Conservation (phyloP, 768 basidiomycete species). For the Cytidiella melzeri region DNA sequence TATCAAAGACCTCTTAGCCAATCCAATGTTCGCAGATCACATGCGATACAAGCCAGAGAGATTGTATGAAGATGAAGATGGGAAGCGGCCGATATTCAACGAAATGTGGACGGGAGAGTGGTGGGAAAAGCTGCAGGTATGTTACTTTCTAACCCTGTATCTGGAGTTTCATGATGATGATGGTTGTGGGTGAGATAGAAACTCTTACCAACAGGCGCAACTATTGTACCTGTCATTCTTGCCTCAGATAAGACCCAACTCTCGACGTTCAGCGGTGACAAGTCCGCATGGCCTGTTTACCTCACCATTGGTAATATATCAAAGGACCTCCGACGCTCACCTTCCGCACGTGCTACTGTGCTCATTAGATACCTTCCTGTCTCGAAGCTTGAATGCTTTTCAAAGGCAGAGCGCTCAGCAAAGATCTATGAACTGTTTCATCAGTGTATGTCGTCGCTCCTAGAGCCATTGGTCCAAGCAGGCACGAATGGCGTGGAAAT, state of each 20-base stretch:
- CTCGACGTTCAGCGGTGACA: slow-evolving; percentile 21
- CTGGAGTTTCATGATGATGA: no score
- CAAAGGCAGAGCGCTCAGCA: slow-evolving; percentile 6
- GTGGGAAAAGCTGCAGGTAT: slow-evolving; percentile 24
- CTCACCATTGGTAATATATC: slow-evolving; percentile 27
- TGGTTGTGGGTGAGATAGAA: slow-evolving; percentile 5
- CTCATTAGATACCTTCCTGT: slow-evolving; percentile 28
- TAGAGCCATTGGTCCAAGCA: slow-evolving; percentile 17
- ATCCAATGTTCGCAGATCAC: slow-evolving; percentile 22
- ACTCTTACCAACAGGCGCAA: slow-evolving; percentile 20
- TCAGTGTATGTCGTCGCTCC: slow-evolving; percentile 13
- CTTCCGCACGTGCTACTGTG: slow-evolving; percentile 13
- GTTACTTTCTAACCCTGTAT: no score
- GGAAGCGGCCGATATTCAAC: slow-evolving; percentile 8
- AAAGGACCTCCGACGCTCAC: slow-evolving; percentile 16
- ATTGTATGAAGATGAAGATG: slow-evolving; percentile 1
- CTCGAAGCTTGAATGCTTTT: slow-evolving; percentile 23
- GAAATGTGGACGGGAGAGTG: slow-evolving; percentile 22
- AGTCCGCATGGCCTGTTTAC: slow-evolving; percentile 29
- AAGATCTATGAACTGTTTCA: slow-evolving; percentile 22
- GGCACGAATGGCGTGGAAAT: slow-evolving; percentile 20
- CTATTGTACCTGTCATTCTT: slow-evolving; percentile 24
- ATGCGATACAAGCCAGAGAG: slow-evolving; percentile 23
- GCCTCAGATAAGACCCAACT: slow-evolving; percentile 26
- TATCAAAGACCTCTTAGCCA: slow-evolving; percentile 22